Conservation (phyloP, 108 stramenopile genomes). For the Asterionellopsis glacialis region DNA sequence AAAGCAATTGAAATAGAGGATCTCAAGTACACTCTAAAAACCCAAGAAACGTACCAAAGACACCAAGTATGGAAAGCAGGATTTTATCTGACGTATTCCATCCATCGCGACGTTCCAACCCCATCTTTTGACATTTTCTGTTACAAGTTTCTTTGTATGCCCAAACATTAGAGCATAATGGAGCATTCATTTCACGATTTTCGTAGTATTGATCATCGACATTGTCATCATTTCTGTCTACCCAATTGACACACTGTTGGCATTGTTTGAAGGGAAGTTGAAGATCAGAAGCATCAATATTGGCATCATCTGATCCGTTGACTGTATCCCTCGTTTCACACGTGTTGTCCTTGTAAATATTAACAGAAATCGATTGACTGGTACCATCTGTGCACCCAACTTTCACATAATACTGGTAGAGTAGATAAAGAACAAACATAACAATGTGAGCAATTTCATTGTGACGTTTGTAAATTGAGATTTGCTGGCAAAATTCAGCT, state of each 20-base stretch:
- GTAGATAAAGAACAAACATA: too few species aligned
- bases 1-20: slow-evolving; percentile 6
- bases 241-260: slow-evolving; percentile 78
- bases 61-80: slow-evolving; percentile 55
- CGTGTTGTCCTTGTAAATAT: slow-evolving; percentile 70
- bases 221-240: slow-evolving; percentile 68
- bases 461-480: too few species aligned
- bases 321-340: slow-evolving; percentile 38
- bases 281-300: slow-evolving; percentile 52
- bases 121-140: slow-evolving; percentile 47
- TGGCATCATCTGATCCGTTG: slow-evolving; percentile 61
- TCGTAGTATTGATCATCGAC: slow-evolving; percentile 79
- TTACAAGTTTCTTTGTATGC: slow-evolving; percentile 55
- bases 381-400: slow-evolving; percentile 50
- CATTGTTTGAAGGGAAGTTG: slow-evolving; percentile 69
- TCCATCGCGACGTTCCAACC: slow-evolving; percentile 44
- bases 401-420: slow-evolving; percentile 26
- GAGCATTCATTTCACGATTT: slow-evolving; percentile 67
- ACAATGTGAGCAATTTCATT: slow-evolving; percentile 17
- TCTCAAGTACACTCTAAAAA: too few species aligned
- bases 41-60: slow-evolving; percentile 47
- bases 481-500: too few species aligned
- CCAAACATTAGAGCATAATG: slow-evolving; percentile 74
- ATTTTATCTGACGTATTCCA: slow-evolving; percentile 80
- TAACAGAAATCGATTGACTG: slow-evolving; percentile 47